phyloP scores from a whole-genome alignment of 108 stramenopile genomes.

The Mediolabrus comicus region DNA sequence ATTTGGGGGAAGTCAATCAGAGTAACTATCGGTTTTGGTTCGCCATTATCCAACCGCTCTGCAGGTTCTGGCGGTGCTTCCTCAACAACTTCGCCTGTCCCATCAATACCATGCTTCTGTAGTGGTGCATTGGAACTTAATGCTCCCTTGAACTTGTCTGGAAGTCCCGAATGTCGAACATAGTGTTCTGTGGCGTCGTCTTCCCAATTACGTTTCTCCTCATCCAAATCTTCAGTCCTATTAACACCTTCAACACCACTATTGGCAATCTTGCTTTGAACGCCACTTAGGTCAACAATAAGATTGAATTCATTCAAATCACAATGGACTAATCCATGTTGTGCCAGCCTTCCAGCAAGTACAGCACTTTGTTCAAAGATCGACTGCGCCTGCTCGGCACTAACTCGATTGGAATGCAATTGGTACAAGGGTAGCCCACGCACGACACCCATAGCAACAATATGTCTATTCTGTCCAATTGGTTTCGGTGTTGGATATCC shows the following conservation, averaged over 20 bases:
- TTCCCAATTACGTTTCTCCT: conserved; percentile 21
- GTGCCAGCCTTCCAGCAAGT: conserved; percentile 77
- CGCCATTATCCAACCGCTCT: conserved; percentile 71
- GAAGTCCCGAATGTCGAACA: conserved; percentile 82
- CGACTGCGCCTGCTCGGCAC: conserved; percentile 84
- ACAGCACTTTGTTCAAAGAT: conserved; percentile 84
- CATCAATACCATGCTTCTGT: conserved; percentile 61
- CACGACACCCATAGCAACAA: conserved; percentile 89
- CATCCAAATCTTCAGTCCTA: conserved; percentile 21
- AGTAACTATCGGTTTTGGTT: conserved; percentile 87
- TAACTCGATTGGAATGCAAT: conserved; percentile 69
- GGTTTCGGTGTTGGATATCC: conserved; percentile 95
- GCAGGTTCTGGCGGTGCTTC: conserved; percentile 65
- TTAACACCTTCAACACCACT: conserved; percentile 37
- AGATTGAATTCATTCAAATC: conserved; percentile 99
- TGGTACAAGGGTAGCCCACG: conserved; percentile 93
- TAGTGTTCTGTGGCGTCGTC: conserved; percentile 74
- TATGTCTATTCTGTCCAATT: conserved; percentile 92
- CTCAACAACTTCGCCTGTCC: conserved; percentile 58
- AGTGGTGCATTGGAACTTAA: conserved; percentile 70
- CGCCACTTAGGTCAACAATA: conserved; percentile 91
- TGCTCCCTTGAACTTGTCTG: conserved; percentile 69
- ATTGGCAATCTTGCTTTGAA: conserved; percentile 57
- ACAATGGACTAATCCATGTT: conserved; percentile 97
- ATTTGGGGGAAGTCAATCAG: conserved; percentile 99